Base-by-base conservation (phyloP, 78 protist species). In the Emiliania huxleyi region DNA sequence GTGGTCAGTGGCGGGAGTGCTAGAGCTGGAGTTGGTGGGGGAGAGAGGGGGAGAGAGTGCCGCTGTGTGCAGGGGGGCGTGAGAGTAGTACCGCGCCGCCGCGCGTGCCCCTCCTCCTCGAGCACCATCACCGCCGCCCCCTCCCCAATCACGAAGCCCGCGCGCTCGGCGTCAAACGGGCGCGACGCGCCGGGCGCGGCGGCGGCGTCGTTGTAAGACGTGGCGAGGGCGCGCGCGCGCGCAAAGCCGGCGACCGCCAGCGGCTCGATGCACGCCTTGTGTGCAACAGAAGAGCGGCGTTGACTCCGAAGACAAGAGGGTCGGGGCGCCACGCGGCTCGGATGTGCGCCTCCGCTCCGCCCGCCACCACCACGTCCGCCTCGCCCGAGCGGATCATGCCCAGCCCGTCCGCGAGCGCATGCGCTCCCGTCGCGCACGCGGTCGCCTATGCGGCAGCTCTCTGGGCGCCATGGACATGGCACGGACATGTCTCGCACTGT, bases 351-450 rank as follows among this genome's bases (percentile, higher is more conserved):
- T 98, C 99, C 35, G 98, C 69, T 0, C 98, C 99, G 25, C 99
- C 99, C 29, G 98, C 95, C 1, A 97, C 84, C 97, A 97, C 95
- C 52, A 97, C 96, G 49, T 98, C 98, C 0, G 97, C 97, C 42
- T 96, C 96, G 48, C 98, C 99, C 71, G 85, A 38, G 49, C 35
- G 45, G 48, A 98, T 94, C 91, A 96, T 87, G 37, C 55, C 33
- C 37, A 38, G 40, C 62, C 96, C 97, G 55, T 98, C 99, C 5
- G 98, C 98, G 87, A 98, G 96, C 29, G 96, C 33, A 69, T 98
- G 98, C 2, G 98, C 98, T 0, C 99, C 99, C 0, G 99, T 97
- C 2, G 99, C 98, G 81, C 99, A 98, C 40, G 99, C 99, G 5
- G 99, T 97, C 35, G n/a, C n/a, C n/a, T n/a, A n/a, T n/a, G n/a